Base-by-base conservation (phyloP, 257 asterid genomes). In the Nicotiana benthamiana region DNA sequence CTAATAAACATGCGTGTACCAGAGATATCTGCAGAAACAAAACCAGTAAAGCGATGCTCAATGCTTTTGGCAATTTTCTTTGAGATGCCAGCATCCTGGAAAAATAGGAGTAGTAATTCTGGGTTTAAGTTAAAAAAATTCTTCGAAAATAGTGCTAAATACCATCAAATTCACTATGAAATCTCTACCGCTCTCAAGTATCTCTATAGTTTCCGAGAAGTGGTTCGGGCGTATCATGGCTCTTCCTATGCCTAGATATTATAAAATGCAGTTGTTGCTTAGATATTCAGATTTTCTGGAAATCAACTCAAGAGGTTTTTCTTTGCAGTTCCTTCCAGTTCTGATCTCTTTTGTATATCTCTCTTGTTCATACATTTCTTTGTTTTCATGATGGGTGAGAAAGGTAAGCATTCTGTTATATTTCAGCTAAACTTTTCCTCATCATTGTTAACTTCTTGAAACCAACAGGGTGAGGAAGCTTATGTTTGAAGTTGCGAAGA, bases 401-500 rank as follows among this genome's bases (percentile, higher is more conserved):
- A 43, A 70, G 36, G 59, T 70, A 43, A 22, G 43, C 43, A 74
- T 18, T 7, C 79, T 15, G 24, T 40, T 74, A 15, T 48, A 11
- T 52, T 74, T 48, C 61, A 26, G 62, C 62, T 26, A 7, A 48
- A 48, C 43, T 8, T 15, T 48, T 51, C 22, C 60, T 74, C 9
- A 48, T 26, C 27, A 15, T 16, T 17, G 3, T 79, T 83, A 18
- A 80, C 72, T 79, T 62, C 77, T 80, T 68, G 67, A 81, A 36
- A 77, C 86, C 81, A 40, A 83, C 91, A 94, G 98, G 81, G 84
- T 92, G 52, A 60, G 85, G 82, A 85, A 86, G 80, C 90, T 93
- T 75, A 89, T 92, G 90, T 61, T 75, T 84, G 99, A 95, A 89
- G 93, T 92, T 83, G 88, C 82, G 54, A 90, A 89, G 86, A 89